A percentile compares a stretch with the other conserved stretches of the same genome.
Evolutionary conservation across 495 filamentous ascomycete species (phyloP).

Genomic region (Daldinia loculata): DNA sequence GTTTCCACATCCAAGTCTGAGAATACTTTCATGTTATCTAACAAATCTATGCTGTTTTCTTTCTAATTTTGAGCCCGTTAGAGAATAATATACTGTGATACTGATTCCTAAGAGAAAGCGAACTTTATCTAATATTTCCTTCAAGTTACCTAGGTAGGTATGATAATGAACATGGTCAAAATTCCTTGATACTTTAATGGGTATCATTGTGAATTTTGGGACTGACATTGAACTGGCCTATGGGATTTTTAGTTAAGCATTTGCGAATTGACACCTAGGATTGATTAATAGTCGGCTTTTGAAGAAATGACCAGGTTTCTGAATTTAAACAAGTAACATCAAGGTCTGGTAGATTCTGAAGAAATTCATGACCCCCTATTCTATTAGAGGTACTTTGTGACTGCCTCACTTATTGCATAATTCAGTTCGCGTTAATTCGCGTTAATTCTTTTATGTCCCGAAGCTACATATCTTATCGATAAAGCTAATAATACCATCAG

Average conservation of each 20-base stretch:
- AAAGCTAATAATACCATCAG: not conserved
- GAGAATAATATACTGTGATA: too few species aligned
- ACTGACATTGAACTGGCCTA: too few species aligned
- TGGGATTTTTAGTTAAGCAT: too few species aligned
- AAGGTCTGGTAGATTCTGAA: not conserved
- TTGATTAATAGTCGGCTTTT: too few species aligned
- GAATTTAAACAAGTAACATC: too few species aligned
- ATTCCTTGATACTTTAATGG: too few species aligned
- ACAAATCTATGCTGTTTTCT: not conserved
- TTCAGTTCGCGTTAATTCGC: not conserved
- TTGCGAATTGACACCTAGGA: too few species aligned
- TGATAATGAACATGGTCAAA: too few species aligned
- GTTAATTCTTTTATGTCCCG: not conserved
- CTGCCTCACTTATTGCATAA: not conserved
- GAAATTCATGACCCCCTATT: not conserved
- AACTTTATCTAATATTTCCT: too few species aligned
- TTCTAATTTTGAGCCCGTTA: not conserved
- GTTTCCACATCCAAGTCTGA: not conserved
- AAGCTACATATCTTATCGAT: not conserved
- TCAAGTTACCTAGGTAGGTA: accelerated
- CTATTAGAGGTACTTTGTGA: not conserved
- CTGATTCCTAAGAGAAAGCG: too few species aligned
- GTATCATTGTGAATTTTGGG: too few species aligned
- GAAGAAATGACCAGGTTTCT: too few species aligned
- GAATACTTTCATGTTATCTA: not conserved